phyloP scores from a whole-genome alignment of 2,329 filamentous ascomycete genomes.

The Sordariomycetes sp. region DNA sequence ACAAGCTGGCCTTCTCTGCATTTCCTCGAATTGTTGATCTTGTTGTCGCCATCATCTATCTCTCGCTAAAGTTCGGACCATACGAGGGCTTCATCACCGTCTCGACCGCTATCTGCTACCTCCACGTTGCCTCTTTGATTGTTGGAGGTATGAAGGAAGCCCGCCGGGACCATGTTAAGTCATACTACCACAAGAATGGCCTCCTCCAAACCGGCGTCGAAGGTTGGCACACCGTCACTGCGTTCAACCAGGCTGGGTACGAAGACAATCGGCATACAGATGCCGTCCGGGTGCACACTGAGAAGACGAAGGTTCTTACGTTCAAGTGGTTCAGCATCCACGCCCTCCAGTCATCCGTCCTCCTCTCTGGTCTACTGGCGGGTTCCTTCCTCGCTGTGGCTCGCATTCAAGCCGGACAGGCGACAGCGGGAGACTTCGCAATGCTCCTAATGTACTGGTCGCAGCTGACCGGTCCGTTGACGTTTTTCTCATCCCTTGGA shows the following conservation, averaged over 20 bases:
- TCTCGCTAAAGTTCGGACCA: conserved; percentile 46
- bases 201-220: conserved; percentile 44
- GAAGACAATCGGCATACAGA: conserved; percentile 42
- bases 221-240: conserved; percentile 48
- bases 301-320: conserved; percentile 22
- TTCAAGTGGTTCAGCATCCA: conserved; percentile 10
- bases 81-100: conserved; percentile 54
- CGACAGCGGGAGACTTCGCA: conserved; percentile 57
- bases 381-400: conserved; percentile 50
- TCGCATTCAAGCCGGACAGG: conserved; percentile 51
- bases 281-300: conserved; percentile 24
- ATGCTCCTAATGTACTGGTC: conserved; percentile 65
- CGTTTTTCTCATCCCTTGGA: conserved; percentile 53
- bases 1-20: conserved; percentile 46
- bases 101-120: conserved; percentile 44
- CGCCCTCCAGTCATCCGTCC: conserved; percentile 48
- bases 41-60: conserved; percentile 46
- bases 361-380: conserved; percentile 60
- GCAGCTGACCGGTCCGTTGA: conserved; percentile 59
- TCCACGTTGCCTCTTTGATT: conserved; percentile 41
- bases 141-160: conserved; percentile 37
- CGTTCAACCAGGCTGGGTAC: conserved; percentile 48
- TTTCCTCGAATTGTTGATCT: conserved; percentile 52
- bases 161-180: conserved; percentile 38
- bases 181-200: conserved; percentile 43